Base-by-base conservation (phyloP, 192 early-diverging fungal genomes). In the Coemansia sp. region DNA sequence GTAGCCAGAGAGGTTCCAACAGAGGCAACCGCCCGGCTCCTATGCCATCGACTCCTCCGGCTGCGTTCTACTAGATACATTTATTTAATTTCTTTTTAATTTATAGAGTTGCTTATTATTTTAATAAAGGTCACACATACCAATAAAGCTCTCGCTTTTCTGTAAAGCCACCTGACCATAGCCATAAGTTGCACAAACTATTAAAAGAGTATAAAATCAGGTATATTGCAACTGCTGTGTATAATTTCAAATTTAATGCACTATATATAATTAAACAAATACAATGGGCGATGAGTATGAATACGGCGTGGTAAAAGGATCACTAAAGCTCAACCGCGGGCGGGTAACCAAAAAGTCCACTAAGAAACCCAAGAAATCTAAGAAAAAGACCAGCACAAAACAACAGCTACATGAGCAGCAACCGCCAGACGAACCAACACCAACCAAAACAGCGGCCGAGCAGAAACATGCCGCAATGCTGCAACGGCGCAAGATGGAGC, bases 241-340 rank as follows among this genome's bases (percentile, higher is more conserved):
- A 22, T n/a, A 21, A 19, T 49, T 21, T 49, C 7, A 8, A 5
- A 6, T 49, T 19, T 49, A 49, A 49, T 19, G 16, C 7, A 21
- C 16, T 47, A 49, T n/a, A 49, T 17, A 19, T 19, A 41, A 11
- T 16, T 49, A 17, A 41, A 56, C 3, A 56, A 56, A 8, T 5
- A 27, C 26, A 62, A 76, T 77, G 75, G 54, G 69, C 14, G 66
- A 64, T 27, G 75, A 71, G 8, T 79, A 79, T 64, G 70, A 79
- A 21, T 67, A 72, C 37, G 76, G 76, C 64, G 76, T 73, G 8
- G 76, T 61, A n/a, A 61, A 17, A 2, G 65, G 76, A 19, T 61
- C 71, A 2, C 61, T 79, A 6, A 72, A 69, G 51, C 71, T 75
- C 41, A 80, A 80, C 37, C 71, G 68, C 25, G 23, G 47, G 39